Evolutionary conservation across 352 stramenopile genomes (phyloP).

Genomic region (Pythium angustatum): DNA sequence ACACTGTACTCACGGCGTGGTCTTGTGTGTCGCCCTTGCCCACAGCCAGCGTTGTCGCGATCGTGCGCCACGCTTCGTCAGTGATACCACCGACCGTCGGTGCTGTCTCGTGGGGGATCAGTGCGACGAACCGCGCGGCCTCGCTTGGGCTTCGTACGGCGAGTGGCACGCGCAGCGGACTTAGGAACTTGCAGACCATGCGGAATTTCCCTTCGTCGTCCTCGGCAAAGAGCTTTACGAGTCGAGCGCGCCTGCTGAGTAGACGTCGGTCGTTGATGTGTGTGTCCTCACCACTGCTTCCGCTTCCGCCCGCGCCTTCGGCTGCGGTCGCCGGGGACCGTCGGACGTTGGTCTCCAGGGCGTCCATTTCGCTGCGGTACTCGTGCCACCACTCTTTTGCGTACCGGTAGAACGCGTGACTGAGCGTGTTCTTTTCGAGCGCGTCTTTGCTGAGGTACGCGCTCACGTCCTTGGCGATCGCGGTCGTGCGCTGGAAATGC

Average conservation of each 20-base stretch:
- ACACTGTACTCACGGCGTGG: constrained; percentile 76
- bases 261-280: not conserved
- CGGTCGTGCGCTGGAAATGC: constrained; percentile 47
- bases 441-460: constrained; percentile 58
- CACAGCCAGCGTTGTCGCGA: constrained; percentile 69
- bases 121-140: constrained; percentile 81
- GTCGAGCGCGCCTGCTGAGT: constrained; percentile 28
- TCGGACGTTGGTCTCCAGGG: constrained; percentile 15
- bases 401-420: constrained; percentile 78
- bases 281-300: not conserved
- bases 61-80: constrained; percentile 79
- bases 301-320: too few relatives aligned
- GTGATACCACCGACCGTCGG: constrained; percentile 49
- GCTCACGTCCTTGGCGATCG: constrained; percentile 45
- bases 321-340: not conserved
- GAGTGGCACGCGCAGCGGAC: constrained; percentile 42
- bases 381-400: constrained; percentile 87
- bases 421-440: constrained; percentile 51
- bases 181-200: constrained; percentile 88
- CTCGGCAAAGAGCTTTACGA: constrained; percentile 85
- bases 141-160: constrained; percentile 74
- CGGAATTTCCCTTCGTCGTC: constrained; percentile 86
- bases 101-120: constrained; percentile 70
- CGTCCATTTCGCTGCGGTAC: constrained; percentile 46
- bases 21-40: constrained; percentile 81